Evolutionary conservation across 495 filamentous ascomycete genomes (phyloP).

Genomic region (Peziza echinospora): DNA sequence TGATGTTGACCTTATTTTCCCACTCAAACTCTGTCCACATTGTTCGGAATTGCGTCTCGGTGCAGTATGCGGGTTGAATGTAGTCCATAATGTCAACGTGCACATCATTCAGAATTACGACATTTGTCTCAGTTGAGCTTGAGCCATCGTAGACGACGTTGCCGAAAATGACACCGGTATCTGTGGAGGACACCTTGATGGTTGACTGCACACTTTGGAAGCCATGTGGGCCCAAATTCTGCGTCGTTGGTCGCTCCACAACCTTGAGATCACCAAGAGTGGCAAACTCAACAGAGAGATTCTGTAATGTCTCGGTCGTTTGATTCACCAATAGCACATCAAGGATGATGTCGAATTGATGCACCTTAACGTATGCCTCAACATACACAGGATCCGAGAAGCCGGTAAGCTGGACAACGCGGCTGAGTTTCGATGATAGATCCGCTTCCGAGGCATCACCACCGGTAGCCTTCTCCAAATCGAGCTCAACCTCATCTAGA

Average conservation of each 20-base stretch:
- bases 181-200: slow-evolving; percentile 97
- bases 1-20: slow-evolving; percentile 99
- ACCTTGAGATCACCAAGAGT: slow-evolving; percentile 96
- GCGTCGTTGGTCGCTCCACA: slow-evolving; percentile 84
- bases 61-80: slow-evolving; percentile 90
- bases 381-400: slow-evolving; percentile 98
- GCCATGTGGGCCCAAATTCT: slow-evolving; percentile 84
- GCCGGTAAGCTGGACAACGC: slow-evolving; percentile 91
- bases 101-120: slow-evolving; percentile 95
- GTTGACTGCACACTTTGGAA: slow-evolving; percentile 96
- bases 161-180: slow-evolving; percentile 97
- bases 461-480: slow-evolving; percentile 84
- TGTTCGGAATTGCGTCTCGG: slow-evolving; percentile 92
- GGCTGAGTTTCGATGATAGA: slow-evolving; percentile 75
- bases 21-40: slow-evolving; percentile 99
- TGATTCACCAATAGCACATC: slow-evolving; percentile 97
- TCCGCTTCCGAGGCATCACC: slow-evolving; percentile 65
- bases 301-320: slow-evolving; percentile 88
- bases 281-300: slow-evolving; percentile 92
- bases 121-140: slow-evolving; percentile 84
- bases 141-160: slow-evolving; percentile 97
- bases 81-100: slow-evolving; percentile 99
- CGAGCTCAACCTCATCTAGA: slow-evolving; percentile 62
- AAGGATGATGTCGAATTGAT: slow-evolving; percentile 96
- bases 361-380: slow-evolving; percentile 94